A percentile compares a stretch with the other conserved stretches of the same genome.
phyloP scores from a whole-genome alignment of 345 rosid species.

The Psidium guajava region DNA sequence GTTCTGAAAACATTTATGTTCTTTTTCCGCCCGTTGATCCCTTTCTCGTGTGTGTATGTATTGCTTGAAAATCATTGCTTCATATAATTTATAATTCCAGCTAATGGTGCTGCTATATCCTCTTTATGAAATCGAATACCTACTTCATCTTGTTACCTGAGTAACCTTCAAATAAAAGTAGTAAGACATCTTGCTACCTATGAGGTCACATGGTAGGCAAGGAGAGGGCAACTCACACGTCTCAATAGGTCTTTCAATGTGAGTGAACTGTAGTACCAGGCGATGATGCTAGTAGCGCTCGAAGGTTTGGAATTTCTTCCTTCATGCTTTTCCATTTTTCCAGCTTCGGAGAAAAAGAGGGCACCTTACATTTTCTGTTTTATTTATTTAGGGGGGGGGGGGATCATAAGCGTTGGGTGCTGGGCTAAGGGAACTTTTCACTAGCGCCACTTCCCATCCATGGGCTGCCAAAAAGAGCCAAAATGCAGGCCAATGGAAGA shows the following conservation, averaged over 20 bases:
- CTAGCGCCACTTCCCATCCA: background rate
- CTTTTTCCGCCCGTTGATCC: background rate
- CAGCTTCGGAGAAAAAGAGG: background rate
- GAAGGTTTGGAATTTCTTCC: background rate
- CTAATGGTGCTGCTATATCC: background rate
- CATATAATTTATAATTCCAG: background rate
- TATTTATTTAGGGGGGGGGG: background rate
- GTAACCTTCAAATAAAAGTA: background rate
- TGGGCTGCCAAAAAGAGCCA: constrained; percentile 42
- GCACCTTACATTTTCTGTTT: background rate
- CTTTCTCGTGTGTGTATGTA: background rate
- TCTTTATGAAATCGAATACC: background rate
- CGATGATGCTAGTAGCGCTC: background rate
- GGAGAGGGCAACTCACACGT: background rate
- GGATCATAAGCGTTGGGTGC: background rate
- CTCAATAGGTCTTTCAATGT: background rate
- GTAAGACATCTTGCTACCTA: background rate
- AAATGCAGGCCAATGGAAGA: constrained; percentile 61
- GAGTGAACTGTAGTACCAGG: background rate
- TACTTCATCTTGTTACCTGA: background rate
- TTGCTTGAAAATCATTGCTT: background rate
- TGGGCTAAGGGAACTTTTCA: background rate
- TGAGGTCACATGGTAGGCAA: background rate
- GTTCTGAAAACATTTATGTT: background rate
- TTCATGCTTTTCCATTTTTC: background rate